Evolutionary conservation across 2,329 filamentous ascomycete species (phyloP), one percentile per base, ranked within the genome.

Genomic region (Hymenoscyphus scutula): DNA sequence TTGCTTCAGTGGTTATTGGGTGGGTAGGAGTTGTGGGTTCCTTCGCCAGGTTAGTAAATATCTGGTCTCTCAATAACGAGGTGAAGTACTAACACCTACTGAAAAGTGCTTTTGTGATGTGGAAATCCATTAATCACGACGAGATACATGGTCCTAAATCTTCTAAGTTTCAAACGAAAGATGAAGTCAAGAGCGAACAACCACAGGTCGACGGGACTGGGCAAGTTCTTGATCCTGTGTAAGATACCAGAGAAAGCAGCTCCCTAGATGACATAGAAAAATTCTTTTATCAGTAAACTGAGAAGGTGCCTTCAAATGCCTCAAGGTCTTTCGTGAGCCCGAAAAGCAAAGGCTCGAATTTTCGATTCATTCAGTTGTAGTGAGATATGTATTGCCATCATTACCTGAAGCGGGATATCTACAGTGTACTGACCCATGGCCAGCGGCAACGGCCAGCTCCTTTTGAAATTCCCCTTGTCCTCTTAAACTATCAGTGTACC

Each of bases 21-120:
- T 86, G 83, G 83, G 74, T 79, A 0, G 83, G 82, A 0, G 77
- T 79, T 68, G 62, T 82, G 1, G 77, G 75, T 17, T 81, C 81
- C 0, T 75, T 82, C 61, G 76, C 77, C 5, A 80, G 78, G 78
- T 80, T 65, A 62, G 71, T 68, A 8, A 51, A 51, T 11, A 37
- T 17, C 6, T 32, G 37, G 10, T 19, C 11, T 5, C 5, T 29
- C 11, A 11, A 15, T 15, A 11, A 32, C 8, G 29, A 17, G 38
- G n/a, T 37, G 48, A 15, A 51, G 34, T 59, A 25, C 30, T 65
- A 17, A 53, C 3, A 15, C 19, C 54, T 30, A 11, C 11, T 27
- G 19, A 41, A 37, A 15, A 76, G 75, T 63, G 68, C 72, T 27
- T 74, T 72, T 64, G 71, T 77, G 25, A 72, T 77, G 57, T 76